Evolutionary conservation across 495 filamentous ascomycete species (phyloP).

Genomic region (Penicillium mononematosum): DNA sequence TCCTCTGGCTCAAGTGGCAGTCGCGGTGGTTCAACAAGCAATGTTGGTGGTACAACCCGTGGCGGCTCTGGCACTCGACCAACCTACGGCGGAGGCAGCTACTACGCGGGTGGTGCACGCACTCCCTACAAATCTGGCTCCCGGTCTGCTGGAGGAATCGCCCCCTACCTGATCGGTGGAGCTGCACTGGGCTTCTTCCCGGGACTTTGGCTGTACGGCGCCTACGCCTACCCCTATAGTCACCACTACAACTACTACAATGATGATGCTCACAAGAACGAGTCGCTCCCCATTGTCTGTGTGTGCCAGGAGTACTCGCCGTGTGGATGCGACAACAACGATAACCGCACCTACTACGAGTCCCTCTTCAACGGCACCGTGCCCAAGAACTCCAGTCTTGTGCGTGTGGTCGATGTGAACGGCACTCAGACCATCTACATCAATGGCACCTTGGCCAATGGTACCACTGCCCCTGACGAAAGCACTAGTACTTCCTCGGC

Average conservation of each 20-base stretch:
- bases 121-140: constrained; percentile 66
- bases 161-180: constrained; percentile 56
- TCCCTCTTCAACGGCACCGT: constrained; percentile 66
- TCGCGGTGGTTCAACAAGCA: constrained; percentile 34
- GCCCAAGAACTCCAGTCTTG: constrained; percentile 60
- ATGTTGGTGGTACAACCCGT: constrained; percentile 62
- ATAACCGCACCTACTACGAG: constrained; percentile 55
- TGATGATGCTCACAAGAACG: constrained; percentile 49
- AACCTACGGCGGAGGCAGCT: constrained; percentile 63
- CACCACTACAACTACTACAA: constrained; percentile 57
- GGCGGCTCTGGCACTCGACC: constrained; percentile 56
- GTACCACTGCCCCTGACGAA: constrained; percentile 64
- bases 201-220: constrained; percentile 55
- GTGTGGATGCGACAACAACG: constrained; percentile 84
- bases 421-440: constrained; percentile 73
- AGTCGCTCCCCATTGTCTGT: constrained; percentile 71
- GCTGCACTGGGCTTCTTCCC: constrained; percentile 59
- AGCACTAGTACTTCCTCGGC: constrained; percentile 23
- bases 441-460: constrained; percentile 84
- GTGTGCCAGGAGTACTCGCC: constrained; percentile 65
- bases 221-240: constrained; percentile 66
- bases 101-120: constrained; percentile 75
- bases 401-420: constrained; percentile 64
- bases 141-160: constrained; percentile 55
- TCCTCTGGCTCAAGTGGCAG: constrained; percentile 25